Base-by-base conservation (phyloP, 2,329 filamentous ascomycete species). In the Magnaporthales sp. region DNA sequence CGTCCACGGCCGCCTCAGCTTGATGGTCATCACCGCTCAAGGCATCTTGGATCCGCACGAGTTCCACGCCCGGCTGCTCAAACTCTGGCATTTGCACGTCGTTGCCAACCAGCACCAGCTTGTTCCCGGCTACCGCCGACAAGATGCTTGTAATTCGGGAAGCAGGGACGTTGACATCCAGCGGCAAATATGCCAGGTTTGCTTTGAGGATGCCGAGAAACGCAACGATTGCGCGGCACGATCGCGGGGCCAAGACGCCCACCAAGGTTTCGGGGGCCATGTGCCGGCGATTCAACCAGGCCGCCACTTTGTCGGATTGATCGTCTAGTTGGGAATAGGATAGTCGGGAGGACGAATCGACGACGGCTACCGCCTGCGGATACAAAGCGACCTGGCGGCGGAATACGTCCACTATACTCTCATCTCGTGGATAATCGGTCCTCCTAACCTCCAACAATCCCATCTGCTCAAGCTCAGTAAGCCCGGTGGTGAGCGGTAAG, bases 181-280 rank as follows among this genome's bases (percentile, higher is more conserved):
- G 77, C 3, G 85, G 85, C 4, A 87, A 79, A 70, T 88, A 88
- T 69, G 87, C 84, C 15, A 81, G 84, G 22, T 84, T 84, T 62
- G 81, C 81, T 67, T 84, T 84, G 46, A 88, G 75, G 27, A 86
- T 77, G 2, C 83, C 84, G 66, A 85, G 77, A 62, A 87, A 85
- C 22, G 81, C 84, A 64, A 85, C 78, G 6, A 86, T 75, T 83
- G 87, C 85, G 68, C 84, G 83, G 77, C 22, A 82, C 83, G 7
- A 86, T 77, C 73, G 66, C 1, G n/a, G 24, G 0, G 58, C 7
- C 24, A 62, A 10, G 9, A 30, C 58, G 58, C 22, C 58, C n/a
- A 30, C 24, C 5, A 62, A 11, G 11, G 9, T 11, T 11, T 62
- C 58, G 24, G 58, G 24, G 10, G 58, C 10, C 24, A 61, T 24